phyloP scores from a whole-genome alignment of 2,329 filamentous ascomycete genomes.

The Penicillium sp. region DNA sequence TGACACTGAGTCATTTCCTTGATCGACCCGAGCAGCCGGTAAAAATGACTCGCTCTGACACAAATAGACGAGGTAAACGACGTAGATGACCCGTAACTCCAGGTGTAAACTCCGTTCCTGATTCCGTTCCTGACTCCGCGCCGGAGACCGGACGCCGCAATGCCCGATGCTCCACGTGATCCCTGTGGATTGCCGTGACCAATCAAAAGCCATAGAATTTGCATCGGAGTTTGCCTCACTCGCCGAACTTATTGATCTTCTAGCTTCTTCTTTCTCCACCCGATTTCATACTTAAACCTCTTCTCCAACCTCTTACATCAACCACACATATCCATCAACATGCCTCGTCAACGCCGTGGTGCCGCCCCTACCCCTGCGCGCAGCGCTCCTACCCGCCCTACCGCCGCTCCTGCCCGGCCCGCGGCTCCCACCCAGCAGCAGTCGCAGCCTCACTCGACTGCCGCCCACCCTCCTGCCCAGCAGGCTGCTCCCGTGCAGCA shows the following conservation, averaged over 20 bases:
- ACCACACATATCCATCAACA: slow-evolving; percentile 45
- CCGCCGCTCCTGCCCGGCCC: slow-evolving; percentile 59
- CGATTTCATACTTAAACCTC: slow-evolving; percentile 8
- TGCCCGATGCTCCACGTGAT: slow-evolving; percentile 11
- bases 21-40: not conserved
- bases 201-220: slow-evolving; percentile 6
- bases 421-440: slow-evolving; percentile 62
- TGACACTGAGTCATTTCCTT: not conserved
- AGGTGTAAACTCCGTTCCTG: not conserved
- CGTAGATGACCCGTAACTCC: not conserved
- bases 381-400: slow-evolving; percentile 68
- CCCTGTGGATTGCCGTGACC: not conserved
- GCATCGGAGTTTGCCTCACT: slow-evolving; percentile 18
- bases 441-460: slow-evolving; percentile 70
- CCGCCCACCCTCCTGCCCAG: slow-evolving; percentile 51
- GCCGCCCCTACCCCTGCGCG: slow-evolving; percentile 53
- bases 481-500: slow-evolving; percentile 53
- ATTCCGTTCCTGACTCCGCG: slow-evolving; percentile 6
- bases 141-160: not conserved
- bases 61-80: not conserved
- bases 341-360: slow-evolving; percentile 78
- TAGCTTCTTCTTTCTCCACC: slow-evolving; percentile 33
- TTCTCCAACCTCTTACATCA: slow-evolving; percentile 19
- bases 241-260: slow-evolving; percentile 28
- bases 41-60: not conserved